A percentile compares a stretch with the other conserved stretches of the same genome.
Conservation (phyloP, 2,329 filamentous ascomycete species). For the Tolypocladium sp. region DNA sequence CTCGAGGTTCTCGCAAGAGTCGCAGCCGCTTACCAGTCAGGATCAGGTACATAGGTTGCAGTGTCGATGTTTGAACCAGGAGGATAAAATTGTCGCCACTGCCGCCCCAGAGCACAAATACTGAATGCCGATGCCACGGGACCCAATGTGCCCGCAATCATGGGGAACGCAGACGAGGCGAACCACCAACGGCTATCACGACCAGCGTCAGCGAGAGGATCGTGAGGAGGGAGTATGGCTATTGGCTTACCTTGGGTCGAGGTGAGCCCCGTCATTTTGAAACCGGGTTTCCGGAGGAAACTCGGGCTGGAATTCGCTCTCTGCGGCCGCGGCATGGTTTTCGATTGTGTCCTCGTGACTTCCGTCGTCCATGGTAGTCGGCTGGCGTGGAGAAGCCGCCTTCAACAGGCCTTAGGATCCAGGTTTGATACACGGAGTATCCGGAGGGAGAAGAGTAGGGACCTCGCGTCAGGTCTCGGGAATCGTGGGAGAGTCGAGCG, state of each 20-base stretch:
- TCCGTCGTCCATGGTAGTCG: constrained; percentile 29
- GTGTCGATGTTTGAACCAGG: constrained; percentile 36
- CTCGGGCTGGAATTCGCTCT: constrained; percentile 11
- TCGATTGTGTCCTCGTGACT: constrained; percentile 27
- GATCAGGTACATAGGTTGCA: constrained; percentile 53
- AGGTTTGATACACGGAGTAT: background rate
- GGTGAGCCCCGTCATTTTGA: constrained; percentile 29
- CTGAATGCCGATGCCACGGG: constrained; percentile 83
- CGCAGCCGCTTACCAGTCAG: constrained; percentile 47
- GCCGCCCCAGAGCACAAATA: constrained; percentile 73
- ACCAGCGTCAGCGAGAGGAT: background rate
- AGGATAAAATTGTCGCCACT: constrained; percentile 58
- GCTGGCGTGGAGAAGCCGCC: background rate
- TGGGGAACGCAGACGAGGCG: constrained; percentile 57
- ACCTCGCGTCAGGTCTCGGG: background rate
- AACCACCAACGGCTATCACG: constrained; percentile 50
- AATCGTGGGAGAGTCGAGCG: background rate
- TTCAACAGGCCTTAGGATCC: background rate
- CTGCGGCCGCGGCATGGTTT: constrained; percentile 18
- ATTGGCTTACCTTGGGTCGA: constrained; percentile 31
- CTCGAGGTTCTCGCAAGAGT: background rate
- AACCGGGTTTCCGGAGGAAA: constrained; percentile 14
- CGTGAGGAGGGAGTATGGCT: background rate
- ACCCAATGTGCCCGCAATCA: constrained; percentile 76
- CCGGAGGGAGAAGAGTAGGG: background rate